Conservation (phyloP, 306 rosid genomes). For the Rosa rugosa region DNA sequence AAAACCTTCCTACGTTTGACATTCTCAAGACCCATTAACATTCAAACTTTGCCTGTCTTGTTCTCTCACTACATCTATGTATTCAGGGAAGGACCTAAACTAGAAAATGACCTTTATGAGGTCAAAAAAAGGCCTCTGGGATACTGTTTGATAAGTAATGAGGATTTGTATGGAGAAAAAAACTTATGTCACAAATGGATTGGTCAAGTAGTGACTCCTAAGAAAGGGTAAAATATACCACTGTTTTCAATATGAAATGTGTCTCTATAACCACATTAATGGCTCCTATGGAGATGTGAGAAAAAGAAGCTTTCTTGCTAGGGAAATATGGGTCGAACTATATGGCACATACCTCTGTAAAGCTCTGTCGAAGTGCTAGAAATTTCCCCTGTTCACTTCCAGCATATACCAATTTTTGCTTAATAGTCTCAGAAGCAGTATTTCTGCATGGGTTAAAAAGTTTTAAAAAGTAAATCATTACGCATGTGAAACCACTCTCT, state of each 20-base stretch:
- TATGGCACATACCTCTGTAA: constrained; percentile 67
- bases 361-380: constrained; percentile 85
- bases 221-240: not conserved
- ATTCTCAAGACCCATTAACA: not conserved
- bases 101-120: not conserved
- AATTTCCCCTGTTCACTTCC: constrained; percentile 98
- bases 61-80: not conserved
- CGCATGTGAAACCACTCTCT: constrained; percentile 5
- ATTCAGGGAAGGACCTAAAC: constrained; percentile 6
- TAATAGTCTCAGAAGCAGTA: constrained; percentile 81
- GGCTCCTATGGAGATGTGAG: not conserved
- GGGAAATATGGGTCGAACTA: not conserved
- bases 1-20: not conserved
- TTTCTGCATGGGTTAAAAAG: constrained; percentile 54
- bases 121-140: not conserved
- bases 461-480: constrained; percentile 11
- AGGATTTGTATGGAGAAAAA: constrained; percentile 5
- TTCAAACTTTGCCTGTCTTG: not conserved
- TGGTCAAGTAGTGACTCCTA: not conserved
- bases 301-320: constrained; percentile 14
- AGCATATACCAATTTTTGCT: constrained; percentile 78
- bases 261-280: not conserved
- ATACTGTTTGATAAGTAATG: not conserved
- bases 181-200: not conserved
- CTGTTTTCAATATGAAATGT: not conserved